Base-by-base conservation (phyloP, 2,329 filamentous ascomycete species). In the Apiospora phragmitis region DNA sequence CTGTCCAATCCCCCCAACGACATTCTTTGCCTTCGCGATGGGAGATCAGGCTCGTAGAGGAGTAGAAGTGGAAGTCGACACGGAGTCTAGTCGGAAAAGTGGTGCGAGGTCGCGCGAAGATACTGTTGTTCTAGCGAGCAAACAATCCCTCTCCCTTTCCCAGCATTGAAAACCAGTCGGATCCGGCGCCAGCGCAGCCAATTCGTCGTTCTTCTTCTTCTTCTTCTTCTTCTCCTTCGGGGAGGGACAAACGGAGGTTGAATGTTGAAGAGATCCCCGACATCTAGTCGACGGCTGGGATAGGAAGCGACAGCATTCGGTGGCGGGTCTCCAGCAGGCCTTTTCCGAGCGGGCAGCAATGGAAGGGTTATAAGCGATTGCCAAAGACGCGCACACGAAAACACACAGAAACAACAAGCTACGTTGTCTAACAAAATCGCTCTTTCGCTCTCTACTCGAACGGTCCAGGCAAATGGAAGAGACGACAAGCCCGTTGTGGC, bases 1-100 rank as follows among this genome's bases (percentile, higher is more conserved):
- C 90, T 89, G 85, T 98, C 95, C 83, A 98, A 88, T 75, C 96
- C 96, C 90, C 97, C 97, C 83, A 98, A 88, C 86, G 95, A 98
- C 95, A 98, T 98, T 67, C 66, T 79, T 73, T 66, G 71, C 18
- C 35, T 67, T 47, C 24, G 55, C 55, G 32, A 35, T 38, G 16
- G 9, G 29, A 26, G n/a, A 11, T n/a, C 65, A 16, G 49, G 21
- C 59, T 69, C 45, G 49, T 35, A 43, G 55, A 51, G 21, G n/a
- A 24, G n/a, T 67, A 18, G 62, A 62, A 11, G 18, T 62, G 32
- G 55, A 62, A 62, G 55, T 38, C 32, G 32, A 21, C 1, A 21
- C 32, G 32, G 21, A 62, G 8, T 62, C 32, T 62, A 38, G 14
- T 62, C 32, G 55, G 55, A 62, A n/a, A 38, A 62, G 32, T 14